Base-by-base conservation (phyloP, 805 yeast genomes). In the Clavispora vitiphila region DNA sequence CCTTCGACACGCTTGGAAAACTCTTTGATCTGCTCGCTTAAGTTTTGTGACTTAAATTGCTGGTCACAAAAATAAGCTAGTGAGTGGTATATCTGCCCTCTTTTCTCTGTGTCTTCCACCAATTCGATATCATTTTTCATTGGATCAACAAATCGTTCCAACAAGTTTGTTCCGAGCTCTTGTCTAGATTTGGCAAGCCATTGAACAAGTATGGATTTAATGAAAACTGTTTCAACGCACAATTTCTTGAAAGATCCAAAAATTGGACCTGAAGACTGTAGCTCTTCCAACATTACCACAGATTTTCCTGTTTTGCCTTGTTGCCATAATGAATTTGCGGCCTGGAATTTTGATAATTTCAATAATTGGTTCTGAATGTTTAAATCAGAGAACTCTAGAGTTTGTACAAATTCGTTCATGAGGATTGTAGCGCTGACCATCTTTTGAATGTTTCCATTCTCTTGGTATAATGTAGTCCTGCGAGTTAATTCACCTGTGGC, bases 171-270 rank as follows among this genome's bases (percentile, higher is more conserved):
- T 0, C 88, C 77, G 9, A 81, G 68, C 43, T 83, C 95, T 46
- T 81, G 82, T 27, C 84, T 73, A 0, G 95, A 83, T 36, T 72
- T 76, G 0, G 86, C 72, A 26, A 79, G 62, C 96, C 96, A 89
- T 36, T 76, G 71, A 0, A 81, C 81, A 30, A 84, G 10, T 71
- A 71, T 49, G 51, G 76, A 48, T 61, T 53, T 49, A 4, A 68
- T 48, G n/a, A 61, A 48, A n/a, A 51, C 42, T 19, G 41, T 29
- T 34, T 59, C 54, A 15, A 64, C 42, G 8, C 47, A 43, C 29
- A 61, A 43, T 7, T 39, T 41, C 4, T 49, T 44, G 14, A 54
- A 34, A 1, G 60, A 55, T 3, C 55, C 39, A 2, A 25, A 25
- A 22, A 48, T 37, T 45, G 50, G 44, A 8, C 45, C 54, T 25